phyloP scores from a whole-genome alignment of 2,329 filamentous ascomycete genomes.

The Ophiostoma quercus region DNA sequence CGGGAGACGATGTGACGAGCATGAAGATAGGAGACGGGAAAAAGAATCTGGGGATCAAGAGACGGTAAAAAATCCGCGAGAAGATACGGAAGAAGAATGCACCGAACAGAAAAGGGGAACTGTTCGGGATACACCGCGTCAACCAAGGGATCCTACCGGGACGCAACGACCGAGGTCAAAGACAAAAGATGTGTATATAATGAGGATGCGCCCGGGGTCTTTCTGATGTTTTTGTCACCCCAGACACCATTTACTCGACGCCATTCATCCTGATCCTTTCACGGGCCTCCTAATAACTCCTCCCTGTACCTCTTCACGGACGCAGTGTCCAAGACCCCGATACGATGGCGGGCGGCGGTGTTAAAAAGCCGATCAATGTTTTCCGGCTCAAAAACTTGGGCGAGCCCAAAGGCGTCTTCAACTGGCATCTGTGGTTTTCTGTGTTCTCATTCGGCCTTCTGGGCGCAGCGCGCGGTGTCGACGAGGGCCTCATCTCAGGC shows the following conservation, averaged over 20 bases:
- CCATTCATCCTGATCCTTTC: neutral
- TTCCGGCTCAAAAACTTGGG: slow-evolving; percentile 2
- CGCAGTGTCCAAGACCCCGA: neutral
- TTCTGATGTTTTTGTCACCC: neutral
- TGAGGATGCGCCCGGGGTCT: neutral
- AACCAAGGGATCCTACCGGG: neutral
- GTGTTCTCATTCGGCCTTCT: neutral
- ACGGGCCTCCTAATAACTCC: neutral
- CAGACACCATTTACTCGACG: neutral
- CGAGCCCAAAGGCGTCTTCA: slow-evolving; percentile 1
- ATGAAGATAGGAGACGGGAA: neutral
- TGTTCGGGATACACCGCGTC: neutral
- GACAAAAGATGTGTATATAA: neutral
- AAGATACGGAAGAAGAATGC: too few species aligned
- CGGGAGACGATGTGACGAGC: neutral
- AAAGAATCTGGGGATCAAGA: neutral
- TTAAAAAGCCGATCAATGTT: slow-evolving; percentile 1
- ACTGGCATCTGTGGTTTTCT: neutral
- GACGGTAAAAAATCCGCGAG: neutral
- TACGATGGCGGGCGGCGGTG: neutral
- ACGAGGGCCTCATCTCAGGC: neutral
- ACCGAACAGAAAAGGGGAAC: neutral
- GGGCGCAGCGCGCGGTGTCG: slow-evolving; percentile 1
- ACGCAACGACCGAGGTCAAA: neutral
- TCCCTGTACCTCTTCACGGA: neutral